phyloP scores from a whole-genome alignment of 2,329 filamentous ascomycete genomes.

The Grosmannia huntii region DNA sequence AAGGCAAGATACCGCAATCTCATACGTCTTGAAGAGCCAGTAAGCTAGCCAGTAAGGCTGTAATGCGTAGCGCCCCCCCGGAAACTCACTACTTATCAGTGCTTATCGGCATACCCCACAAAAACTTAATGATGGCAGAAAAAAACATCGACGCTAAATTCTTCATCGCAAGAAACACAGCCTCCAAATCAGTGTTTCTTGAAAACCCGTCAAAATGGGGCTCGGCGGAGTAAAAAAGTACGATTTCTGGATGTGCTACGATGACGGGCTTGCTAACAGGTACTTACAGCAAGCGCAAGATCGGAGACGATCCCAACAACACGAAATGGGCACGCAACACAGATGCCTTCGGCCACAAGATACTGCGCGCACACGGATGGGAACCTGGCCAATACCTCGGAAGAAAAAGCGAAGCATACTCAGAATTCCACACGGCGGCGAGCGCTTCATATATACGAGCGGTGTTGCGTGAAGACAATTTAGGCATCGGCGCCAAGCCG shows the following conservation, averaged over 20 bases:
- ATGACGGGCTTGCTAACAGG: too few species aligned
- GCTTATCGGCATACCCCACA: neutral
- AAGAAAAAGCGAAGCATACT: slow-evolving; percentile 60
- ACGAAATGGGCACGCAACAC: slow-evolving; percentile 81
- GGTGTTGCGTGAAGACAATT: slow-evolving; percentile 75
- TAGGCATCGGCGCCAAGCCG: slow-evolving; percentile 74
- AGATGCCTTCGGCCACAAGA: slow-evolving; percentile 74
- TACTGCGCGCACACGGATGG: slow-evolving; percentile 84
- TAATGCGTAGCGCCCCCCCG: too few species aligned
- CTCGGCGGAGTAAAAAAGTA: slow-evolving; percentile 57
- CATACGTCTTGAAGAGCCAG: neutral
- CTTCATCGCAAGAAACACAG: neutral
- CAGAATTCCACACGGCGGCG: slow-evolving; percentile 63
- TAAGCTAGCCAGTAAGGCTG: too few species aligned
- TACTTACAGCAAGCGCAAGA: slow-evolving; percentile 42
- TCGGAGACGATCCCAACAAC: slow-evolving; percentile 89
- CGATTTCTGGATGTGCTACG: slow-evolving; percentile 9
- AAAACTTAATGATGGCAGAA: slow-evolving; percentile 26
- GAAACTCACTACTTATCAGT: neutral
- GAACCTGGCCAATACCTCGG: slow-evolving; percentile 73
- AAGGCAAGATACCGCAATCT: neutral
- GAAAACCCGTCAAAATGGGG: slow-evolving; percentile 38
- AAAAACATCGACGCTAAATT: slow-evolving; percentile 35
- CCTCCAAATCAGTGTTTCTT: neutral
- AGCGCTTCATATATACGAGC: slow-evolving; percentile 80